These are phyloP conservation scores for Knoxdaviesia proteae DNA, from an alignment of 2,329 filamentous ascomycete genomes.

Conservation along the genomic window DNA sequence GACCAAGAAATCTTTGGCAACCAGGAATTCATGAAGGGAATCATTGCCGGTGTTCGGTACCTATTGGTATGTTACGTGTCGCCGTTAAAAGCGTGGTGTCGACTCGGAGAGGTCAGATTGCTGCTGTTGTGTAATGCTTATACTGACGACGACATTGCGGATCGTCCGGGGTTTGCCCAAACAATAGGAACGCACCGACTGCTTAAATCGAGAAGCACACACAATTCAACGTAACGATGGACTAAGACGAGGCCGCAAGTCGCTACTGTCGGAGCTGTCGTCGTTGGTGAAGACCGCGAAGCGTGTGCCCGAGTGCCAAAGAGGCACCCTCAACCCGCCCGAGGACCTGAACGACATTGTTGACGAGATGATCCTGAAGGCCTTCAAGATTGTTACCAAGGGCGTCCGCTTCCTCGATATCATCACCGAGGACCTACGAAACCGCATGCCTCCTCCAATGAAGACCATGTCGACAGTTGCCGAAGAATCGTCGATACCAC, in stretches of 20 bases:
- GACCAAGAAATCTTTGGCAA: conserved; percentile 66
- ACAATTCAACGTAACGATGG: conserved; percentile 56
- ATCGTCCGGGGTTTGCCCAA: background rate
- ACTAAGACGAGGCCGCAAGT: conserved; percentile 66
- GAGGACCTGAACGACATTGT: conserved; percentile 55
- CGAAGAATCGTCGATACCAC: conserved; percentile 36
- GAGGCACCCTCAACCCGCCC: conserved; percentile 20
- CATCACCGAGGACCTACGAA: conserved; percentile 40
- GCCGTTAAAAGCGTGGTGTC: background rate
- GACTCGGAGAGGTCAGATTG: background rate
- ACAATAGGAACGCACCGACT: conserved; percentile 63
- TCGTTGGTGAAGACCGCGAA: conserved; percentile 78
- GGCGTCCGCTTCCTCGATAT: conserved; percentile 79
- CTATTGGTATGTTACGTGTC: conserved; percentile 45
- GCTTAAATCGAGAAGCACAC: conserved; percentile 61
- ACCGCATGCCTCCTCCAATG: conserved; percentile 15
- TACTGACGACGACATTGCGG: background rate
- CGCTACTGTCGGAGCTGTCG: conserved; percentile 72
- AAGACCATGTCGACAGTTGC: conserved; percentile 38
- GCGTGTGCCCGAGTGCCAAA: conserved; percentile 55
- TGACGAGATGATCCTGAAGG: conserved; percentile 83
- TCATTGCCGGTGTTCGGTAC: conserved; percentile 82
- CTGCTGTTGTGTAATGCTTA: conserved; percentile 5
- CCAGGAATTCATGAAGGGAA: conserved; percentile 82
- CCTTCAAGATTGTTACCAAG: conserved; percentile 83